Percentiles rank a stretch among this genome's conserved stretches.
These are phyloP conservation scores for Colletotrichum limetticola DNA, from an alignment of 2,329 filamentous ascomycete species.

Conservation along the genomic window DNA sequence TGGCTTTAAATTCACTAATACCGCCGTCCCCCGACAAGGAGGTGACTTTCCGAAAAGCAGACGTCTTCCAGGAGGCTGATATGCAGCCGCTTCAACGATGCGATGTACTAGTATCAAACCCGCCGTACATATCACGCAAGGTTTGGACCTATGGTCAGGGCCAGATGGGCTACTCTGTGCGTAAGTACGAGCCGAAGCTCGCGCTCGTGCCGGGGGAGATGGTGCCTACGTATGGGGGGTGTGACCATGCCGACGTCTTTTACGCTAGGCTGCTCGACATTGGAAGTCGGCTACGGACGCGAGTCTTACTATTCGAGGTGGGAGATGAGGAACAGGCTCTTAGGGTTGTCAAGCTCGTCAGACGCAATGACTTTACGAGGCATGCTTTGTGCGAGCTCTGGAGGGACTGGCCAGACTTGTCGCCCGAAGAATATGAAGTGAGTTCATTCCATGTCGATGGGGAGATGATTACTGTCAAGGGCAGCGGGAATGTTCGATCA, in stretches of 20 bases:
- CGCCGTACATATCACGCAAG: slow-evolving; percentile 83
- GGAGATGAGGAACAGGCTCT: slow-evolving; percentile 75
- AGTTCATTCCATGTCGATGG: slow-evolving; percentile 38
- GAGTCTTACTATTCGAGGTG: slow-evolving; percentile 75
- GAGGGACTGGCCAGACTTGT: slow-evolving; percentile 72
- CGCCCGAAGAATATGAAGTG: slow-evolving; percentile 42
- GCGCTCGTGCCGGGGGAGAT: slow-evolving; percentile 73
- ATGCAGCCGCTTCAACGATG: slow-evolving; percentile 45
- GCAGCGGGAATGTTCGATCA: slow-evolving; percentile 59
- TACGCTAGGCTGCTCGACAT: slow-evolving; percentile 73
- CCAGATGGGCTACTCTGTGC: slow-evolving; percentile 76
- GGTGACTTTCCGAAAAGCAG: slow-evolving; percentile 58
- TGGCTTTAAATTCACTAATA: slow-evolving; percentile 38
- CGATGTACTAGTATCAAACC: slow-evolving; percentile 86
- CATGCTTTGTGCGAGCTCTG: slow-evolving; percentile 70
- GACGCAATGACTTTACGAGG: slow-evolving; percentile 41
- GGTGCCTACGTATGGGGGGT: slow-evolving; percentile 44
- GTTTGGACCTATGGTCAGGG: slow-evolving; percentile 51
- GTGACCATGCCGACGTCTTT: slow-evolving; percentile 65
- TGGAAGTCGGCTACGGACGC: slow-evolving; percentile 59
- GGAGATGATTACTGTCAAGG: slow-evolving; percentile 45
- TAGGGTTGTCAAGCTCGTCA: slow-evolving; percentile 66
- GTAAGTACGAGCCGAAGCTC: slow-evolving; percentile 81
- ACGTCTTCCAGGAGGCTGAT: slow-evolving; percentile 59
- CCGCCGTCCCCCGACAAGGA: slow-evolving; percentile 35